These are phyloP conservation scores for Camellia oleifera DNA, from an alignment of 179 eudicot genomes.

Conservation along the genomic window DNA sequence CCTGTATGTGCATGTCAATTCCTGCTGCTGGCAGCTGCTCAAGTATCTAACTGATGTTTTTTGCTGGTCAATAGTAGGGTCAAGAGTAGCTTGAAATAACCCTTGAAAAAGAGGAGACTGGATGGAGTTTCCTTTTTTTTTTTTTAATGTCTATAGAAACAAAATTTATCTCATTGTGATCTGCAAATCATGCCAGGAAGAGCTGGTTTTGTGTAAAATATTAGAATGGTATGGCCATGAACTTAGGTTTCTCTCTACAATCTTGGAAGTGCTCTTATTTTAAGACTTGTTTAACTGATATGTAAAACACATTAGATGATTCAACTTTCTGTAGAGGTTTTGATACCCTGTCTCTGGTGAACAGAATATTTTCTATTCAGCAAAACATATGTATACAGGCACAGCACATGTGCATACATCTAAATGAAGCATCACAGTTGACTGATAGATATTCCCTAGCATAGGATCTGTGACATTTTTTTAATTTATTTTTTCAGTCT, in stretches of 20 bases:
- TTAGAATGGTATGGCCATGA: background rate
- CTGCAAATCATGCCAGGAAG: background rate
- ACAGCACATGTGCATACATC: background rate
- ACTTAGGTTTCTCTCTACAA: background rate
- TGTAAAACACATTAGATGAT: background rate
- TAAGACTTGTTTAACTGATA: background rate
- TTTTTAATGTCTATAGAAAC: too few relatives aligned
- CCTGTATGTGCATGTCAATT: too few relatives aligned
- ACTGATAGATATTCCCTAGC: background rate
- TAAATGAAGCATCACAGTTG: background rate
- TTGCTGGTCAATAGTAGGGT: too few relatives aligned
- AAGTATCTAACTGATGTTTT: too few relatives aligned
- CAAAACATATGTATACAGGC: too few relatives aligned
- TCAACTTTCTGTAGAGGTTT: background rate
- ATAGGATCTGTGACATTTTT: slow-evolving; percentile 14
- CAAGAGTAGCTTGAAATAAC: too few relatives aligned
- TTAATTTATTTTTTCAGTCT: slow-evolving; percentile 34
- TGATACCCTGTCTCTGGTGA: too few relatives aligned
- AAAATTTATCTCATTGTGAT: too few relatives aligned
- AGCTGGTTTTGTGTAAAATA: background rate
- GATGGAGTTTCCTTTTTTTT: too few relatives aligned
- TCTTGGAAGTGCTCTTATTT: background rate
- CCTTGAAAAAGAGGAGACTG: too few relatives aligned
- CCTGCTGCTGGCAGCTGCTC: too few relatives aligned
- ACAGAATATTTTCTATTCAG: too few relatives aligned